Evolutionary conservation across 2,329 filamentous ascomycete genomes (phyloP).

Genomic region (Blastomyces emzantsi): DNA sequence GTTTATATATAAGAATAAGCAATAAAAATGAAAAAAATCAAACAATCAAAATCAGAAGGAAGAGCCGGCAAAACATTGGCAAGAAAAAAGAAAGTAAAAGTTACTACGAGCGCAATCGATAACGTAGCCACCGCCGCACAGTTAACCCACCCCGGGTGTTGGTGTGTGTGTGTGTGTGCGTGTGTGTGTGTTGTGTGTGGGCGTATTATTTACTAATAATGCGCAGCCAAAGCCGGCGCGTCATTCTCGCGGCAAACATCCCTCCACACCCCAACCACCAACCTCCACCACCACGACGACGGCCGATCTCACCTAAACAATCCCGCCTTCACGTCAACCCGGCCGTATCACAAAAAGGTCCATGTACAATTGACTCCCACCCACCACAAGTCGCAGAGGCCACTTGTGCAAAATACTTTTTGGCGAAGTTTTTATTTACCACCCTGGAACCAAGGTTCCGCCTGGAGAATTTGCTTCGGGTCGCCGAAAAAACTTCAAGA

Average conservation of each 20-base stretch:
- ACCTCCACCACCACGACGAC: background rate
- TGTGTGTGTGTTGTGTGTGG: background rate
- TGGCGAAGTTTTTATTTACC: background rate
- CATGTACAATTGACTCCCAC: background rate
- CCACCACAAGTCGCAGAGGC: background rate
- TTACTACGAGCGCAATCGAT: background rate
- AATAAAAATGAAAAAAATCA: background rate
- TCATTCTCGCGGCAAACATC: slow-evolving; percentile 1
- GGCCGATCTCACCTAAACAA: background rate
- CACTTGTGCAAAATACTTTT: background rate
- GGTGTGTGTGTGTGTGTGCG: too few relatives aligned
- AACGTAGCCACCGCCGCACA: background rate
- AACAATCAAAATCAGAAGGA: too few relatives aligned
- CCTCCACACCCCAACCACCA: background rate
- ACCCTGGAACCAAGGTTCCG: slow-evolving; percentile 1
- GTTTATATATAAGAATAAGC: background rate
- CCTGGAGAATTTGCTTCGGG: background rate
- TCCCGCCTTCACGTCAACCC: background rate
- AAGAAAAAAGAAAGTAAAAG: too few relatives aligned
- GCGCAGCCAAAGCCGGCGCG: background rate
- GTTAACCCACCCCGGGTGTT: too few relatives aligned
- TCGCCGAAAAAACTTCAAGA: background rate
- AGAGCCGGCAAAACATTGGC: too few relatives aligned
- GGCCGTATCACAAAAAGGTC: background rate
- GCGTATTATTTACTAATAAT: background rate